Percentiles rank a stretch among this genome's conserved stretches.
phyloP scores from a whole-genome alignment of 106 monocot genomes.

The Gastrodia elata region DNA sequence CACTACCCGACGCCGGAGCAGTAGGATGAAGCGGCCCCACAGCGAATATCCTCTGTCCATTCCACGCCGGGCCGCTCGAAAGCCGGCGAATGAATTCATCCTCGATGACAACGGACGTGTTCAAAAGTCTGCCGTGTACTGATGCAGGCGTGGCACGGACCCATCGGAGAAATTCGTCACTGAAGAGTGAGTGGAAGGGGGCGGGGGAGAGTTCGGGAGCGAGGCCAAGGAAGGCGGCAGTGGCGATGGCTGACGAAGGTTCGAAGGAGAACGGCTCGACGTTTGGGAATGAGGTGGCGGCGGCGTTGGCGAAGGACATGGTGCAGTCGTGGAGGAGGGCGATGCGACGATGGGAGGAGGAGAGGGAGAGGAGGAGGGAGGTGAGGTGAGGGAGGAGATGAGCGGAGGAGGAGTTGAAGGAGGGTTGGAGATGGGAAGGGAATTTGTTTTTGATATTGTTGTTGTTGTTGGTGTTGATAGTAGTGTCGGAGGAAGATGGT shows the following conservation, averaged over 20 bases:
- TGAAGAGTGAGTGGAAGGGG: conserved; percentile 40
- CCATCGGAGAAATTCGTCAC: conserved; percentile 36
- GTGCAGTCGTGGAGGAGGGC: conserved; percentile 54
- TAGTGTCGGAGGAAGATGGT: neutral
- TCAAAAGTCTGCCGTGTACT: conserved; percentile 29
- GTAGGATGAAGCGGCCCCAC: conserved; percentile 37
- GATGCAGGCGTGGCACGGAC: conserved; percentile 26
- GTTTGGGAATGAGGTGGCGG: conserved; percentile 16
- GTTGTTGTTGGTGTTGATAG: neutral
- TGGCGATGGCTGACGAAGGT: conserved; percentile 49
- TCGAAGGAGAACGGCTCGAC: conserved; percentile 40
- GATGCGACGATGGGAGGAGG: conserved; percentile 27
- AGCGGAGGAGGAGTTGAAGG: conserved; percentile 8
- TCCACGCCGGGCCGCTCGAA: conserved; percentile 10
- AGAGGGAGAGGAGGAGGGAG: conserved; percentile 30
- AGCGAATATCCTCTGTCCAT: conserved; percentile 28
- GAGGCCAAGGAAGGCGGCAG: conserved; percentile 29
- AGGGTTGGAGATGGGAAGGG: neutral
- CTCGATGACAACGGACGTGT: conserved; percentile 44
- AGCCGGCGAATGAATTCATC: conserved; percentile 30
- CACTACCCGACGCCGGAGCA: neutral
- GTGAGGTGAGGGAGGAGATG: conserved; percentile 12
- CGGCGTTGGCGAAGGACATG: conserved; percentile 50
- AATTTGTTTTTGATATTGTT: conserved; percentile 14
- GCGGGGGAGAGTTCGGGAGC: neutral